phyloP scores from a whole-genome alignment of 176 grass and related monocot genomes.

The Carex parvula region DNA sequence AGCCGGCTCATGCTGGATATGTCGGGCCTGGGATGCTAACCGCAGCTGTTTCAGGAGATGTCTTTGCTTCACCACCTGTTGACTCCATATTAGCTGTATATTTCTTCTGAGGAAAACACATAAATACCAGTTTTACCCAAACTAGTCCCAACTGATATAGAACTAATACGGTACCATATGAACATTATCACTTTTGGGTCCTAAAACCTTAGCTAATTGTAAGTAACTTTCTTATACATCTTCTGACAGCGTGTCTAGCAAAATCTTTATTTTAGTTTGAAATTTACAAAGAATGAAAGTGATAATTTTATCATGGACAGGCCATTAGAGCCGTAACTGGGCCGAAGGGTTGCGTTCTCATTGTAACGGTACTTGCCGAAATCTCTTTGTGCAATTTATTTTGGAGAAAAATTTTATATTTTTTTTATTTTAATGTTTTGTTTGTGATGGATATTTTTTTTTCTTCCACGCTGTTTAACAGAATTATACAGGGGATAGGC shows the following conservation, averaged over 20 bases:
- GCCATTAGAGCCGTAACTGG: constrained; percentile 51
- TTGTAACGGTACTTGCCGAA: constrained; percentile 37
- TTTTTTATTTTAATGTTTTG: constrained; percentile 8
- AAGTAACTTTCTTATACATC: neutral
- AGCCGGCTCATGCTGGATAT: constrained; percentile 48
- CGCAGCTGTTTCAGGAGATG: constrained; percentile 46
- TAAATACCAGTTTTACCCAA: neutral
- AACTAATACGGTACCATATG: neutral
- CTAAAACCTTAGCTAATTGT: neutral
- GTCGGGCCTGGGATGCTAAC: constrained; percentile 66
- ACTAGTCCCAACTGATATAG: neutral
- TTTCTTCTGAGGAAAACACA: constrained; percentile 3
- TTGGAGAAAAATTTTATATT: neutral
- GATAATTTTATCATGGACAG: constrained; percentile 26
- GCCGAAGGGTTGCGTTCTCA: constrained; percentile 41
- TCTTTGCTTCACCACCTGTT: constrained; percentile 45
- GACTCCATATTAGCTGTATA: constrained; percentile 43
- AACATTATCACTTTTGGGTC: neutral
- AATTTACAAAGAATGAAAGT: neutral
- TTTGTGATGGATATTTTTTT: neutral
- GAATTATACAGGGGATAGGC: constrained; percentile 57
- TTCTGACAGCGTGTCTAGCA: neutral
- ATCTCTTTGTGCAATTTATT: neutral
- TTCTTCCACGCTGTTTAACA: constrained; percentile 19
- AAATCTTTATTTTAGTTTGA: neutral